Conservation (phyloP, 352 stramenopile species). For the Phytophthora multivora region DNA sequence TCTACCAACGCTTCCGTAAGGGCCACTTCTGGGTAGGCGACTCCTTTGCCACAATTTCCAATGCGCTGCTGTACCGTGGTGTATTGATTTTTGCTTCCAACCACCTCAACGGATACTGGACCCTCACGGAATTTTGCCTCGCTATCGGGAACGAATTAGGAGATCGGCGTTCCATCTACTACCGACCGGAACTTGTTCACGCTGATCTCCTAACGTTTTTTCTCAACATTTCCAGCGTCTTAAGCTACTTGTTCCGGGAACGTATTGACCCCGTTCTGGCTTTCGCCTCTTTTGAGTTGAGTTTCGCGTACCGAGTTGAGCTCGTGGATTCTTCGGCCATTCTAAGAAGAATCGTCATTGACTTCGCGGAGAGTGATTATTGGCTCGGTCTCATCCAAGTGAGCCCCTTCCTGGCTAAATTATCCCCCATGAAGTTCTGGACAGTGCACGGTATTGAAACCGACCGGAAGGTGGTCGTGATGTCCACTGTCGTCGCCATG, state of each 20-base stretch:
- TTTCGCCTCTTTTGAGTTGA: constrained; percentile 25
- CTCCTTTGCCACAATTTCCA: constrained; percentile 44
- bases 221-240: constrained; percentile 16
- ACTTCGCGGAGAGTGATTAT: constrained; percentile 20
- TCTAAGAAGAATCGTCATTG: constrained; percentile 17
- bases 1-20: constrained; percentile 24
- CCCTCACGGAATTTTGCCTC: constrained; percentile 40
- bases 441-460: constrained; percentile 14
- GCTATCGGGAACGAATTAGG: constrained; percentile 17
- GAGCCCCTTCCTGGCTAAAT: constrained; percentile 10
- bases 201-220: constrained; percentile 39
- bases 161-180: constrained; percentile 2
- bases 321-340: constrained; percentile 7
- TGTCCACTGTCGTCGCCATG: constrained; percentile 20
- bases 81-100: constrained; percentile 30
- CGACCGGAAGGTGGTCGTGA: constrained; percentile 11
- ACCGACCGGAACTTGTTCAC: constrained; percentile 23
- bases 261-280: constrained; percentile 35
- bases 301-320: constrained; percentile 20
- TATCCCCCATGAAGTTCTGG: constrained; percentile 23
- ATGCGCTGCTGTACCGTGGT: constrained; percentile 28
- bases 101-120: constrained; percentile 44
- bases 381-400: constrained; percentile 15
- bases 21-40: constrained; percentile 48
- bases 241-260: constrained; percentile 35